Percentiles rank a stretch among this genome's conserved stretches.
phyloP scores from a whole-genome alignment of 2,329 filamentous ascomycete species.

The Pseudogymnoascus sp. region DNA sequence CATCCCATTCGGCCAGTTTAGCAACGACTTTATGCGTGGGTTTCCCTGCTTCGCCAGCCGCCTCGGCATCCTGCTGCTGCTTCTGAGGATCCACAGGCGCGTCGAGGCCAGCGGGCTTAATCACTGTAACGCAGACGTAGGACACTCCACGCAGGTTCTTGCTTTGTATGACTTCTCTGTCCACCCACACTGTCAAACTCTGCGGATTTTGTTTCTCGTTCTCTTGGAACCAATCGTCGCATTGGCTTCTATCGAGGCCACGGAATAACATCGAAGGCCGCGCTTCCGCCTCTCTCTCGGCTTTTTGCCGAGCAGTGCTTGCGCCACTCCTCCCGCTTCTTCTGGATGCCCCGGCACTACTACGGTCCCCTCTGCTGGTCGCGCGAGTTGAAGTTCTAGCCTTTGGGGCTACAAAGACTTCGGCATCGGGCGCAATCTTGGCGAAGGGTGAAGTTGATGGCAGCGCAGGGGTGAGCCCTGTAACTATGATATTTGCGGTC shows the following conservation, averaged over 20 bases:
- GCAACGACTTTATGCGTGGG: constrained; percentile 65
- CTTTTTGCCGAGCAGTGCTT: constrained; percentile 58
- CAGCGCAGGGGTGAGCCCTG: constrained; percentile 70
- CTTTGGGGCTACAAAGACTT: constrained; percentile 96
- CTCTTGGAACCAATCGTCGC: constrained; percentile 65
- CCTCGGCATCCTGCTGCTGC: constrained; percentile 59
- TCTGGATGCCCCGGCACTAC: constrained; percentile 69
- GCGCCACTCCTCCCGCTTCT: constrained; percentile 65
- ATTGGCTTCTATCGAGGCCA: constrained; percentile 63
- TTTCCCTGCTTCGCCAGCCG: constrained; percentile 46
- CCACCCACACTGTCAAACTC: constrained; percentile 73
- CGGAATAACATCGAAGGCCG: constrained; percentile 67
- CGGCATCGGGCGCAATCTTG: constrained; percentile 87
- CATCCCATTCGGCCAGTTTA: constrained; percentile 68
- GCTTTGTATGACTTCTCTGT: constrained; percentile 63
- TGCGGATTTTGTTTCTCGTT: constrained; percentile 46
- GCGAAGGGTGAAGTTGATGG: constrained; percentile 66
- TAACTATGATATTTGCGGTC: constrained; percentile 81
- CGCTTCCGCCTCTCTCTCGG: constrained; percentile 54
- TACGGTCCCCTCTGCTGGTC: constrained; percentile 62
- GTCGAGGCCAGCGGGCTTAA: constrained; percentile 71
- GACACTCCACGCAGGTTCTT: constrained; percentile 67
- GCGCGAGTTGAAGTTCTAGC: constrained; percentile 57
- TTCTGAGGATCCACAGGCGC: constrained; percentile 60
- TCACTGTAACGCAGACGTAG: constrained; percentile 76